phyloP scores from a whole-genome alignment of 805 yeast species.

The Starmerella bacillaris region DNA sequence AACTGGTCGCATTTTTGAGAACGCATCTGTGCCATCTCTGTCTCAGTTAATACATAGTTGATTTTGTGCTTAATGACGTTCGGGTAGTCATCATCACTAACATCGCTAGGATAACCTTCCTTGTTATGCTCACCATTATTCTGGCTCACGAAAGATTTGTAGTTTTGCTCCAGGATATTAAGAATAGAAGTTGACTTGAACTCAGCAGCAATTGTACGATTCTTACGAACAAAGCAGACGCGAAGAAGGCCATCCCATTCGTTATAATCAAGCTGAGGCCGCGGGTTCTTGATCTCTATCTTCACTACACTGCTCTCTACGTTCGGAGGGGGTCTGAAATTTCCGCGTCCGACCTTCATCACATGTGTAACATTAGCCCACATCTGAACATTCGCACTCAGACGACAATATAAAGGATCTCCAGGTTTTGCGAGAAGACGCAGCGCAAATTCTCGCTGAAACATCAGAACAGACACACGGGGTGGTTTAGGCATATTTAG shows the following conservation, averaged over 20 bases:
- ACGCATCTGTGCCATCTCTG: conserved; percentile 70
- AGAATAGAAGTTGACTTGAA: conserved; percentile 68
- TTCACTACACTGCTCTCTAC: conserved; percentile 94
- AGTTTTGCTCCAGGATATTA: conserved; percentile 71
- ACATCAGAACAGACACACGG: conserved; percentile 86
- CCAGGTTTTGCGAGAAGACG: conserved; percentile 91
- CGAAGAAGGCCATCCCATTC: conserved; percentile 96
- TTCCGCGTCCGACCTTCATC: conserved; percentile 94
- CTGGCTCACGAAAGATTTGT: conserved; percentile 53
- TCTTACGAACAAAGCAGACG: conserved; percentile 81
- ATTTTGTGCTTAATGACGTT: conserved; percentile 51
- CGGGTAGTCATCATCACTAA: conserved; percentile 22
- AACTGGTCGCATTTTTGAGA: conserved; percentile 90
- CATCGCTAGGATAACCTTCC: conserved; percentile 25
- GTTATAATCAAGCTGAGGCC: conserved; percentile 82
- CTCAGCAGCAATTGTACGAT: conserved; percentile 80
- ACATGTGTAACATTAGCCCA: conserved; percentile 98
- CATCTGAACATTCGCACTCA: conserved; percentile 95
- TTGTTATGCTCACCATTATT: conserved; percentile 26
- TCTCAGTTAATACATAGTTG: conserved; percentile 53
- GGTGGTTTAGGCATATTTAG: conserved; percentile 88
- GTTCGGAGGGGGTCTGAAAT: conserved; percentile 95
- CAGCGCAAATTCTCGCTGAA: conserved; percentile 91
- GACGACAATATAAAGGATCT: conserved; percentile 78
- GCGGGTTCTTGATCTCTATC: conserved; percentile 75